Base-by-base conservation (phyloP, 2,329 filamentous ascomycete genomes). In the Zasmidium angulare region DNA sequence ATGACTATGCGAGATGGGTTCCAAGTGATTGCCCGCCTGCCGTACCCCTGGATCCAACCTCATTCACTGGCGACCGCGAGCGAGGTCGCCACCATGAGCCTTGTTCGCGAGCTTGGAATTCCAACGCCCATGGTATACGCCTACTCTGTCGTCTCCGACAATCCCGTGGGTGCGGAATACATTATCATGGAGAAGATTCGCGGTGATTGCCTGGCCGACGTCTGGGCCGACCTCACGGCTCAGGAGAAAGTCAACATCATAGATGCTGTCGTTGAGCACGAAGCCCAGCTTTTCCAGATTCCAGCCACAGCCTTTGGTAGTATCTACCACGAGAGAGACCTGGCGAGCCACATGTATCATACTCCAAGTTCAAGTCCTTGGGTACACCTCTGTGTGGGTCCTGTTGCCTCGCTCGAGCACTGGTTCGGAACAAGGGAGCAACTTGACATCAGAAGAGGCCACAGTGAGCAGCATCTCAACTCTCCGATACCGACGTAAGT, bases 351-450 rank as follows among this genome's bases (percentile, higher is more conserved):
- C 12, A 59, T 56, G 26, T 58, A 31, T 52, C 65, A 2, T 4
- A 64, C 55, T 26, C 50, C 46, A 50, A 29, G 46, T 20, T 53
- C 19, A 23, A 50, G 31, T 52, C 20, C 14, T 21, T 46, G 20
- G 1, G 21, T 19, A 14, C 20, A 26, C 47, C 29, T 50, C 55
- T 74, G 71, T 56, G 55, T 76, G 59, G 73, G 73, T 20, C 73
- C 73, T 24, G 68, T 73, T 50, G 68, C 66, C 40, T 71, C 65
- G 29, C 60, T 72, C 14, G 50, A 54, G 48, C 46, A 70, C 22
- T 75, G 72, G 73, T 65, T 71, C 59, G 70, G 65, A 17, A 71
- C 63, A 55, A 60, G 73, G 56, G 46, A 48, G 29, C 19, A 66
- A 20, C 26, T 75, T 1, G 47, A 69, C 2, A 50, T 68, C 26